Conservation (phyloP, 495 filamentous ascomycete genomes). For the Recurvomyces mirabilis region DNA sequence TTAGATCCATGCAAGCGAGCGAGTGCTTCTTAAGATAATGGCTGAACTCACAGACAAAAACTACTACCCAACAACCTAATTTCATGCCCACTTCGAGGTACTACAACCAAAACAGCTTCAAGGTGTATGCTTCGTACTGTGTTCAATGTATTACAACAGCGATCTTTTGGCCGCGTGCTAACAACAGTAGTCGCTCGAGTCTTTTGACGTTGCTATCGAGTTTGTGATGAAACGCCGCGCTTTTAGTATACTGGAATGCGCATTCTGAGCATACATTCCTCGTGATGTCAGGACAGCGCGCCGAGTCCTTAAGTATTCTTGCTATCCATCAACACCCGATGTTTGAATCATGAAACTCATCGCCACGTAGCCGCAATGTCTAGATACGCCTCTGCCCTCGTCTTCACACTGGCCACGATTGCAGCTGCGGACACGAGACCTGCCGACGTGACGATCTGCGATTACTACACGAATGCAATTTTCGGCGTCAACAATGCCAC, state of each 20-base stretch:
- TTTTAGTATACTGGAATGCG: constrained; percentile 5
- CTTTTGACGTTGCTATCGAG: too few relatives aligned
- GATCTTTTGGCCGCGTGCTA: too few relatives aligned
- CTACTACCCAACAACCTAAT: too few relatives aligned
- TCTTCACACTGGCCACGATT: background rate
- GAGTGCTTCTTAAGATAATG: too few relatives aligned
- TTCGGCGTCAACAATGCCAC: constrained; percentile 42
- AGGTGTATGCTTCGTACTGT: too few relatives aligned
- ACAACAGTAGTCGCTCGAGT: too few relatives aligned
- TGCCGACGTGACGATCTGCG: constrained; percentile 38
- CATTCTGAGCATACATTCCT: constrained; percentile 4
- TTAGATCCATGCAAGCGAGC: too few relatives aligned
- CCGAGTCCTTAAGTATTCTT: background rate
- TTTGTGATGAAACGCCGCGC: too few relatives aligned
- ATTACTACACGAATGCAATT: constrained; percentile 44
- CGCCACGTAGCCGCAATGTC: background rate
- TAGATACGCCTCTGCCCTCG: background rate
- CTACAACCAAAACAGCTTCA: too few relatives aligned
- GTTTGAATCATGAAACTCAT: background rate
- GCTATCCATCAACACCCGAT: background rate
- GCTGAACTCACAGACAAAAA: too few relatives aligned
- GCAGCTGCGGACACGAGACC: constrained; percentile 4
- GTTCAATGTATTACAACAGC: too few relatives aligned
- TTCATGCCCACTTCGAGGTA: too few relatives aligned
- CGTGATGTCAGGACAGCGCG: background rate